phyloP scores from a whole-genome alignment of 225 moss, liverwort and hornwort genomes.

The Thuidium tamariscinum region DNA sequence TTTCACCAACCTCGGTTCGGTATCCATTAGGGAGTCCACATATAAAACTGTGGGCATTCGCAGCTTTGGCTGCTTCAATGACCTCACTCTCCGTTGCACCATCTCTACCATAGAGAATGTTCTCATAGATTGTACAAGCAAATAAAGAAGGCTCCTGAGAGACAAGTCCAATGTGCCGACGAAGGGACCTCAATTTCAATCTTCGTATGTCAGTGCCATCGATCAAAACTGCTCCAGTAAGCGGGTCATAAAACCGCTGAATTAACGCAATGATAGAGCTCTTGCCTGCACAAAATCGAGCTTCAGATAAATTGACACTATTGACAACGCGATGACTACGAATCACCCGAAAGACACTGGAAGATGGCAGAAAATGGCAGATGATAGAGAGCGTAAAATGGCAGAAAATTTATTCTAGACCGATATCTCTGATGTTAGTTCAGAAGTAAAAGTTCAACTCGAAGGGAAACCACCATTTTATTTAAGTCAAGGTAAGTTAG shows the following conservation, averaged over 20 bases:
- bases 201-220: constrained; percentile 35
- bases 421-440: neutral
- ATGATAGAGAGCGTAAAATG: neutral
- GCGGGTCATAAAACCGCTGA: constrained; percentile 52
- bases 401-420: neutral
- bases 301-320: neutral
- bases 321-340: neutral
- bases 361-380: too few species aligned
- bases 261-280: constrained; percentile 49
- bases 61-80: constrained; percentile 52
- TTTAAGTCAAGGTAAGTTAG: neutral
- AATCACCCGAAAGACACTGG: neutral
- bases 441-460: neutral
- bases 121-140: constrained; percentile 51
- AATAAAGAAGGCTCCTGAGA: constrained; percentile 53
- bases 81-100: constrained; percentile 44
- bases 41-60: constrained; percentile 49
- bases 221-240: constrained; percentile 28
- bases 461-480: neutral
- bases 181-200: constrained; percentile 40
- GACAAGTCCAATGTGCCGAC: constrained; percentile 53
- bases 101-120: constrained; percentile 45
- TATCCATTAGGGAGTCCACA: constrained; percentile 40
- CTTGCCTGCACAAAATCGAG: constrained; percentile 25
- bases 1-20: constrained; percentile 50